phyloP scores from a whole-genome alignment of 1,284 basidiomycete species.

The Cutaneotrichosporon spelunceum region DNA sequence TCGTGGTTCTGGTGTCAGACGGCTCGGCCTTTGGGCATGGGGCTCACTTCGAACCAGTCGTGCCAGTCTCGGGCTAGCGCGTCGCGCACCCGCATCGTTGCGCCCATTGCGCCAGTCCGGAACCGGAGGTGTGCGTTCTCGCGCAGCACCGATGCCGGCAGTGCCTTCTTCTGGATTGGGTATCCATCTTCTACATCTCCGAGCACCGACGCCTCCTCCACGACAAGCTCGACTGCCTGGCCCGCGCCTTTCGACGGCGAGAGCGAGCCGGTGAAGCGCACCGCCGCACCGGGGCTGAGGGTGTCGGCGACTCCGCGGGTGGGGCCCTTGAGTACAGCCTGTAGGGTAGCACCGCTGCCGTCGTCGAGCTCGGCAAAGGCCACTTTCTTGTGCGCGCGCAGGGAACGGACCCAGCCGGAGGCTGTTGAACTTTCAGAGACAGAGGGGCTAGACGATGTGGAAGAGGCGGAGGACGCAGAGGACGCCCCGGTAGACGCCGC shows the following conservation, averaged over 20 bases:
- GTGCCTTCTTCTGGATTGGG: conserved; percentile 79
- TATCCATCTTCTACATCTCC: conserved; percentile 76
- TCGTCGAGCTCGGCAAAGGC: conserved; percentile 80
- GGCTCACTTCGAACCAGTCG: conserved; percentile 66
- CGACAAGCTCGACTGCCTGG: conserved; percentile 70
- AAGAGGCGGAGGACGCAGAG: not conserved
- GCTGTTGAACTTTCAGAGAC: no score
- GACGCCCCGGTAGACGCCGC: not conserved
- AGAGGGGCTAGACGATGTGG: not conserved
- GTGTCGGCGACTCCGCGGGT: conserved; percentile 29
- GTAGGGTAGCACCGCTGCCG: conserved; percentile 69
- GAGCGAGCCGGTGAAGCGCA: conserved; percentile 65
- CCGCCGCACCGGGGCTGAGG: conserved; percentile 68
- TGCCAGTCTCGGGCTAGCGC: conserved; percentile 58
- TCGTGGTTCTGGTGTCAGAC: conserved; percentile 62
- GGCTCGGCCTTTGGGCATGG: not conserved
- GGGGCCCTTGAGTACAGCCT: conserved; percentile 67
- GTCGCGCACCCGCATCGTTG: conserved; percentile 71
- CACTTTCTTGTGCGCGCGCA: conserved; percentile 79
- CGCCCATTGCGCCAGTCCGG: conserved; percentile 66
- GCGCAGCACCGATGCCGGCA: conserved; percentile 70
- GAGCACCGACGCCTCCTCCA: conserved; percentile 62
- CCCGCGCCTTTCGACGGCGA: conserved; percentile 64
- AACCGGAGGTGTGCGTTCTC: conserved; percentile 78
- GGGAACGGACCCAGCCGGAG: conserved; percentile 76